Evolutionary conservation across 768 basidiomycete genomes (phyloP).

Genomic region (Tulasnella sp.): DNA sequence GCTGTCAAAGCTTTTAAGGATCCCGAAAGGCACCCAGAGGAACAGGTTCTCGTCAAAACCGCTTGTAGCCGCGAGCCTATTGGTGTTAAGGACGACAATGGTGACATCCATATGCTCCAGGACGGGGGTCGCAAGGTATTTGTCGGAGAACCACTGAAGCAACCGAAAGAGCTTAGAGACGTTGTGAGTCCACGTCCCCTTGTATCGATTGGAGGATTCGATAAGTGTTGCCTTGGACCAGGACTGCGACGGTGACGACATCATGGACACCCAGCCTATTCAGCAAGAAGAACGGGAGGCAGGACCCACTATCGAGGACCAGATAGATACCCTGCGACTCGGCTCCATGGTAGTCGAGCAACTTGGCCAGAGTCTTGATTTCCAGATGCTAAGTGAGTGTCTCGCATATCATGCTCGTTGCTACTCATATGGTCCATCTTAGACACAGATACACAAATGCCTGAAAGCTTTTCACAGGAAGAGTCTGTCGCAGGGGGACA

Average conservation of each 20-base stretch:
- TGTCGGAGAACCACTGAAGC: background rate
- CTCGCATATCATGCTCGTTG: background rate
- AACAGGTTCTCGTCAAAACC: background rate
- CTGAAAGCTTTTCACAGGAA: background rate
- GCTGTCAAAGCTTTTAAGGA: background rate
- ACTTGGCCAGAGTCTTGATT: background rate
- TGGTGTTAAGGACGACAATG: background rate
- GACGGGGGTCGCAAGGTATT: background rate
- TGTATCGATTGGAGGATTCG: background rate
- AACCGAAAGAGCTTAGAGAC: background rate
- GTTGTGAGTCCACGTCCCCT: background rate
- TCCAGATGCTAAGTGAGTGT: background rate
- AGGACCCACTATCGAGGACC: background rate
- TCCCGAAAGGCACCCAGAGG: background rate
- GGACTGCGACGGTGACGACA: background rate
- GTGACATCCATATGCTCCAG: background rate
- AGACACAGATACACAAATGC: background rate
- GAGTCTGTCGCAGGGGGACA: background rate
- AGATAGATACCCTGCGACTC: slow-evolving; percentile 7
- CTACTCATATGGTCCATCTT: background rate
- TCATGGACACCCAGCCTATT: slow-evolving; percentile 7
- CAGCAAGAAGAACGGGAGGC: background rate
- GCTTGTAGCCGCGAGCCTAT: background rate
- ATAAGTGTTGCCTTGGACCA: background rate
- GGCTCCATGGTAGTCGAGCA: background rate